Percentiles rank a stretch among this genome's conserved stretches.
Conservation (phyloP, 2,329 filamentous ascomycete genomes). For the Clathrospora elynae region DNA sequence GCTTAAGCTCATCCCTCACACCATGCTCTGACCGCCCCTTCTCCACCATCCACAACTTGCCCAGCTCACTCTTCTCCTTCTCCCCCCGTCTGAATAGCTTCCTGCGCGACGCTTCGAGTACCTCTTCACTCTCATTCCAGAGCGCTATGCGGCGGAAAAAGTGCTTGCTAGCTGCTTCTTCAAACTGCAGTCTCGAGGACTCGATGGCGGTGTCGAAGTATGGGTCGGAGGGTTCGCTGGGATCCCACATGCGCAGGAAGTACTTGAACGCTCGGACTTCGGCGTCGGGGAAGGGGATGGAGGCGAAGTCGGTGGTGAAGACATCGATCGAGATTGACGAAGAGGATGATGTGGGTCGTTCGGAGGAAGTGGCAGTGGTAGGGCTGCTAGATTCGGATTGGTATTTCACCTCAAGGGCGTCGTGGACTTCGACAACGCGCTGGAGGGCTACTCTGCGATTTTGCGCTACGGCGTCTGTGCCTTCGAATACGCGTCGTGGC, state of each 20-base stretch:
- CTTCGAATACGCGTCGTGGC: constrained; percentile 15
- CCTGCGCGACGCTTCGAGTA: constrained; percentile 13
- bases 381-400: constrained; percentile 9
- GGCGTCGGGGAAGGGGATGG: constrained; percentile 19
- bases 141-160: constrained; percentile 29
- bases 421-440: constrained; percentile 23
- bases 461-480: constrained; percentile 23
- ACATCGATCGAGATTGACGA: constrained; percentile 18
- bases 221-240: constrained; percentile 15
- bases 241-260: constrained; percentile 29
- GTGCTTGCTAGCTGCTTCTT: constrained; percentile 27
- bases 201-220: constrained; percentile 23
- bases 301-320: constrained; percentile 20
- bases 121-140: constrained; percentile 28
- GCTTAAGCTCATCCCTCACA: constrained; percentile 25
- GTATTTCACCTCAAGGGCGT: constrained; percentile 18
- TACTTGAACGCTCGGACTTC: constrained; percentile 32
- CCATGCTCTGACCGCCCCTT: constrained; percentile 11
- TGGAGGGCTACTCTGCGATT: constrained; percentile 22
- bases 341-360: constrained; percentile 7
- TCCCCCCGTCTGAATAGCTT: constrained; percentile 12
- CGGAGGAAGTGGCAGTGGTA: constrained; percentile 9
- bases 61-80: constrained; percentile 11
- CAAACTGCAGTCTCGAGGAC: constrained; percentile 17
- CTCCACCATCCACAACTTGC: constrained; percentile 23